These are phyloP conservation scores for Austropuccinia psidii DNA, from an alignment of 1,284 basidiomycete genomes.

Conservation along the genomic window DNA sequence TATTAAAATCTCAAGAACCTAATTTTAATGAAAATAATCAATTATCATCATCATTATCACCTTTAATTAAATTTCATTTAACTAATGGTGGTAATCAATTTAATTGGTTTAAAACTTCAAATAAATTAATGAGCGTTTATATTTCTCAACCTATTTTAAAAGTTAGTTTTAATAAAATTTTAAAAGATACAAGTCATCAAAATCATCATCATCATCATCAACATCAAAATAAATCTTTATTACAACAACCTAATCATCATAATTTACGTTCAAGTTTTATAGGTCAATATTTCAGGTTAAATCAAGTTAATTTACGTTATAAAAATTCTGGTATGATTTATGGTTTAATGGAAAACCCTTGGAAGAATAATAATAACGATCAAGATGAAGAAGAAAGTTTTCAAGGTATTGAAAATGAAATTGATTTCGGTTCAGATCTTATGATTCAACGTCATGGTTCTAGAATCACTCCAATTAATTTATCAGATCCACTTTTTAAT, in stretches of 20 bases:
- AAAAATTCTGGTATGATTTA: background rate
- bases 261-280: background rate
- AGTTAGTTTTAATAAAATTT: too few species aligned
- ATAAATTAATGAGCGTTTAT: background rate
- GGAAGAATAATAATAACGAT: too few species aligned
- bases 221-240: too few species aligned
- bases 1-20: background rate
- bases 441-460: too few species aligned
- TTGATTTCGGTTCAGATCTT: too few species aligned
- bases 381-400: too few species aligned
- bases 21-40: background rate
- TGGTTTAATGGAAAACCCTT: constrained; percentile 1
- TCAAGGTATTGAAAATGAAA: too few species aligned
- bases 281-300: background rate
- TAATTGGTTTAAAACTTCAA: constrained; percentile 1
- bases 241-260: background rate
- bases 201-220: too few species aligned
- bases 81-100: background rate
- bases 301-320: background rate
- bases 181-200: too few species aligned
- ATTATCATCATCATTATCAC: background rate
- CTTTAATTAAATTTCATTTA: background rate
- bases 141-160: constrained; percentile 13
- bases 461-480: too few species aligned
- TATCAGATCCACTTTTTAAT: too few species aligned